Base-by-base conservation (phyloP, 2,329 filamentous ascomycete species). In the Phaeophleospora eucalypticola region DNA sequence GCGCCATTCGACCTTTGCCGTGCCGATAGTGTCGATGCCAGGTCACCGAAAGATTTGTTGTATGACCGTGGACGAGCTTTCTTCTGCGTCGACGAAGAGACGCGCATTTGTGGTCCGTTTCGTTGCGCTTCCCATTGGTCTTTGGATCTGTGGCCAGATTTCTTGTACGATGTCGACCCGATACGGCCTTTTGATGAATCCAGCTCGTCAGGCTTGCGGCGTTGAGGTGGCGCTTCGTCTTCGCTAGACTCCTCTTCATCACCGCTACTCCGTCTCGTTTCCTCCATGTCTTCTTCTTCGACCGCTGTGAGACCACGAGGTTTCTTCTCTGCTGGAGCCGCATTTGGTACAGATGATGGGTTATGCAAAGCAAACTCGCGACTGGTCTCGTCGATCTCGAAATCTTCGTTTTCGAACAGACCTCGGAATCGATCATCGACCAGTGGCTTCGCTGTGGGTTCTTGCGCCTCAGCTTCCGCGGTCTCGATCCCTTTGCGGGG, bases 371-470 rank as follows among this genome's bases (percentile, higher is more conserved):
- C 81, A 74, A 95, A 98, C 67, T 97, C 91, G 60, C 82, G 78
- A 54, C 85, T 94, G 33, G 73, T 84, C 71, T 98, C 93, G 66
- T 98, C 91, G 49, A 98, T 87, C 59, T 81, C 81, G 68, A 95
- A 97, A 47, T 95, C 90, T 60, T 90, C 86, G 66, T 97, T 89
- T 64, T 96, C 84, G 71, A 97, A 98, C 52, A 98, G 71, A 58
- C 83, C 82, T 57, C 79, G 79, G 78, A 98, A 97, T 74, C 93
- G 90, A 41, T 83, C 78, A 67, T 98, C 93, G 49, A 81, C 81
- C 44, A 98, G 80, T 10, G 51, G 49, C 41, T 62, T 59, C 37
- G 49, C 48, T 9, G 43, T 46, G 8, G 73, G 37, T 64, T 64
- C 44, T 51, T 59, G 48, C 15, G 35, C 56, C 42, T 53, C 51